These are phyloP conservation scores for Oryza glaberrima DNA, from an alignment of 176 grass and related monocot species.

Conservation along the genomic window DNA sequence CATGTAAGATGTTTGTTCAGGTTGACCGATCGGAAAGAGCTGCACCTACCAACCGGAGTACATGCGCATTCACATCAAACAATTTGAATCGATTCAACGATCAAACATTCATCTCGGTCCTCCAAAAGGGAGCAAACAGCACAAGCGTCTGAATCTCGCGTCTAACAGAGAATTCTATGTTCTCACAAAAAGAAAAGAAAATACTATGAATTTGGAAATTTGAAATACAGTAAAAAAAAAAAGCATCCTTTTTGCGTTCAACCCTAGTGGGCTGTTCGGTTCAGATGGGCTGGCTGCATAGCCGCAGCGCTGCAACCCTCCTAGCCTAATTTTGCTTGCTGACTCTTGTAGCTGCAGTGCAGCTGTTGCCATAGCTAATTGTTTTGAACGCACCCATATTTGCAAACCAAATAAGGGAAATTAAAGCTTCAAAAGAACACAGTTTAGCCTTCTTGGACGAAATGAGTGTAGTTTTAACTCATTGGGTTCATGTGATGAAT, in stretches of 20 bases:
- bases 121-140: background rate
- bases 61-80: constrained; percentile 6
- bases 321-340: no score
- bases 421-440: background rate
- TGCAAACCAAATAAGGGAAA: background rate
- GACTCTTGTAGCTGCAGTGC: no score
- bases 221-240: background rate
- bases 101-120: background rate
- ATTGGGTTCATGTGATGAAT: no score
- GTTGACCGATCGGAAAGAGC: background rate
- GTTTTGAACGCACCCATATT: background rate
- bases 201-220: no score
- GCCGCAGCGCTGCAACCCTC: no score
- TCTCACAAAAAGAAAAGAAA: no score
- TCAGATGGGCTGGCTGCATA: no score
- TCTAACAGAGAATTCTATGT: background rate
- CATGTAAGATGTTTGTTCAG: background rate
- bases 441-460: background rate
- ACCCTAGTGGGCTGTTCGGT: background rate
- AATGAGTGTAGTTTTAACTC: no score
- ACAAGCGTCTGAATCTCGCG: background rate
- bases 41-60: background rate
- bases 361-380: no score
- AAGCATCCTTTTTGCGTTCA: background rate
- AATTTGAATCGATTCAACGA: background rate